Percentiles rank a stretch among this genome's conserved stretches.
Evolutionary conservation across 768 basidiomycete species (phyloP).

Genomic region (Albatrellus ellisii): DNA sequence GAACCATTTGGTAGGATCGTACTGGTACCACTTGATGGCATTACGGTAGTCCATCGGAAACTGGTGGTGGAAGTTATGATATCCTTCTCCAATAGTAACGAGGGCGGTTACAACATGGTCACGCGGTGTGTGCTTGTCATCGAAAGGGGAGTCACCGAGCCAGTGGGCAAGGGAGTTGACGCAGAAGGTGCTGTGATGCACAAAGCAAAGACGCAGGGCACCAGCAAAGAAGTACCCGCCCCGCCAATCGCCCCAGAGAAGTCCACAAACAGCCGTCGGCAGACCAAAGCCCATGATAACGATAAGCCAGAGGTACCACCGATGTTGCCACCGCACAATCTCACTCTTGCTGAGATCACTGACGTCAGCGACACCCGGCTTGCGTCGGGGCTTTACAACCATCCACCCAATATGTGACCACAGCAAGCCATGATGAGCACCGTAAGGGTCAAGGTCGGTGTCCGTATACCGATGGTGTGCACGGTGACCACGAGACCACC

Average conservation of each 20-base stretch:
- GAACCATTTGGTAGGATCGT: slow-evolving; percentile 91
- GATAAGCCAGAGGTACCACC: slow-evolving; percentile 60
- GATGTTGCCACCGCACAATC: slow-evolving; percentile 81
- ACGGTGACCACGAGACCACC: slow-evolving; percentile 98
- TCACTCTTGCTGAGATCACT: slow-evolving; percentile 73
- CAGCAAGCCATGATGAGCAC: slow-evolving; percentile 78
- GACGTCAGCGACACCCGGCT: slow-evolving; percentile 83
- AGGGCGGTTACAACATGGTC: slow-evolving; percentile 86
- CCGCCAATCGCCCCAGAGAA: slow-evolving; percentile 73
- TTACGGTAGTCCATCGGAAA: slow-evolving; percentile 98
- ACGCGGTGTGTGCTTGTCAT: slow-evolving; percentile 88
- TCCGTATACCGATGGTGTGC: slow-evolving; percentile 97
- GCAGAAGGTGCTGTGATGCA: background rate
- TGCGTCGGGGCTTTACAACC: slow-evolving; percentile 81
- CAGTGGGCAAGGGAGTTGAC: slow-evolving; percentile 96
- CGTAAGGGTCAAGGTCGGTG: slow-evolving; percentile 93
- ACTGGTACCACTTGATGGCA: slow-evolving; percentile 91
- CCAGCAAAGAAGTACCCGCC: slow-evolving; percentile 86
- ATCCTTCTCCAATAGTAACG: slow-evolving; percentile 88
- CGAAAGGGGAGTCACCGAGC: slow-evolving; percentile 87
- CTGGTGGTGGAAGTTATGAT: slow-evolving; percentile 97
- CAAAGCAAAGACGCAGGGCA: slow-evolving; percentile 43
- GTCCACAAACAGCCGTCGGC: slow-evolving; percentile 67
- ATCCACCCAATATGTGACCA: slow-evolving; percentile 91
- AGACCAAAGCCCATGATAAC: slow-evolving; percentile 57